These are phyloP conservation scores for Botryotinia globosa DNA, from an alignment of 2,329 filamentous ascomycete genomes.

Conservation along the genomic window DNA sequence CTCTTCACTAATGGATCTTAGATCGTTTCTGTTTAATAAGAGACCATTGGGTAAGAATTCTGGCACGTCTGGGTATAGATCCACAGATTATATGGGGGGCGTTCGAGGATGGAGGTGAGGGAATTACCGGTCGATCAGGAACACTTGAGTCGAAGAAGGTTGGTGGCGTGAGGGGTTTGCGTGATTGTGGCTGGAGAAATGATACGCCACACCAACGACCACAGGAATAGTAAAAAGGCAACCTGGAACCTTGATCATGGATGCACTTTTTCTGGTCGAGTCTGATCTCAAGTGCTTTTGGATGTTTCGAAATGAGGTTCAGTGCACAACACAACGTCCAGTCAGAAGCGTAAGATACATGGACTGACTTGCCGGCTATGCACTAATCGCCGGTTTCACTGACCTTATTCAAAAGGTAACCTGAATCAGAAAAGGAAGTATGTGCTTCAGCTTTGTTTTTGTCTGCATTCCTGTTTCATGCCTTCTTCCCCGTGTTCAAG, in stretches of 20 bases:
- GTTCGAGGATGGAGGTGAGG: constrained; percentile 1
- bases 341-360: background rate
- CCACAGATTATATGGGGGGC: background rate
- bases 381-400: background rate
- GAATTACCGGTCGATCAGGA: background rate
- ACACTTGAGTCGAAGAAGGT: background rate
- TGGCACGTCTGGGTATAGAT: background rate
- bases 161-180: background rate
- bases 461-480: background rate
- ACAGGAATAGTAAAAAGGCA: no score
- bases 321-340: constrained; percentile 1
- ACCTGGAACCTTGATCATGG: no score
- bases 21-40: background rate
- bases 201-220: background rate
- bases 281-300: background rate
- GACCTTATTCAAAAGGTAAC: background rate
- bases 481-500: background rate
- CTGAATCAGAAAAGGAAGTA: background rate
- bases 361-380: background rate
- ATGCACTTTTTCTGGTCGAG: background rate
- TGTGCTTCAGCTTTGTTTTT: background rate
- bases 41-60: background rate
- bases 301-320: constrained; percentile 11
- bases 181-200: background rate
- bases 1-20: background rate